Percentiles rank a stretch among this genome's conserved stretches.
phyloP scores from a whole-genome alignment of 2,329 filamentous ascomycete genomes.

The Xylaria digitata region DNA sequence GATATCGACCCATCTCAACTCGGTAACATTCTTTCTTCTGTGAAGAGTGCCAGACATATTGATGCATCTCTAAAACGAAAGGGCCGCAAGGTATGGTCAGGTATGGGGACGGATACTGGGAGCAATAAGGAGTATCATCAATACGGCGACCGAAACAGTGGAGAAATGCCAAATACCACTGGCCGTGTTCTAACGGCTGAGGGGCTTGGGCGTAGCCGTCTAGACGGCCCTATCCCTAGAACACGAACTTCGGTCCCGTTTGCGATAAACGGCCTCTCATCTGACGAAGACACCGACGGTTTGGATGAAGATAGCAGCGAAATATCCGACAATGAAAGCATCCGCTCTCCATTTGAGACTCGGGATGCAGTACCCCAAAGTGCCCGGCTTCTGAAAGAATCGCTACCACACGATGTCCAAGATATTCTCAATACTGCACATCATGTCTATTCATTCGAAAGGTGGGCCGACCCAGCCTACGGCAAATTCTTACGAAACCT shows the following conservation, averaged over 20 bases:
- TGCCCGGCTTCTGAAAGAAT: constrained; percentile 39
- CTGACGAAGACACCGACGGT: constrained; percentile 37
- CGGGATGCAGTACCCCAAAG: constrained; percentile 34
- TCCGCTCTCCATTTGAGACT: constrained; percentile 34
- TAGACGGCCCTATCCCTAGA: neutral
- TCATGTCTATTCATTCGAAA: constrained; percentile 35
- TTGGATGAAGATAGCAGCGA: constrained; percentile 22
- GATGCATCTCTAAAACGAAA: constrained; percentile 35
- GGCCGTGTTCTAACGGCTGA: neutral
- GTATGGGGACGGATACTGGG: constrained; percentile 1
- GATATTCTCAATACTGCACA: constrained; percentile 42
- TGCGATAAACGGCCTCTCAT: constrained; percentile 29
- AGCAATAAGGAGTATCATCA: neutral
- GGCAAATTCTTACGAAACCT: constrained; percentile 45
- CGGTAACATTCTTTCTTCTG: constrained; percentile 41
- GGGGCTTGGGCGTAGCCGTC: neutral
- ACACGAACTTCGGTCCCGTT: constrained; percentile 27
- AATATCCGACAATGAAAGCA: constrained; percentile 27
- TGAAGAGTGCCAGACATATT: constrained; percentile 38
- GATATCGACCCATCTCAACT: constrained; percentile 29
- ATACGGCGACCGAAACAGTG: constrained; percentile 5
- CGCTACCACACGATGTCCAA: constrained; percentile 41
- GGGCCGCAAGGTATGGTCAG: constrained; percentile 19
- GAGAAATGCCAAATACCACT: neutral
- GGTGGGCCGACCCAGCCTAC: constrained; percentile 42